These are phyloP conservation scores for Rhizoclosmatium globosum DNA, from an alignment of 192 early-diverging fungal species.

Conservation along the genomic window DNA sequence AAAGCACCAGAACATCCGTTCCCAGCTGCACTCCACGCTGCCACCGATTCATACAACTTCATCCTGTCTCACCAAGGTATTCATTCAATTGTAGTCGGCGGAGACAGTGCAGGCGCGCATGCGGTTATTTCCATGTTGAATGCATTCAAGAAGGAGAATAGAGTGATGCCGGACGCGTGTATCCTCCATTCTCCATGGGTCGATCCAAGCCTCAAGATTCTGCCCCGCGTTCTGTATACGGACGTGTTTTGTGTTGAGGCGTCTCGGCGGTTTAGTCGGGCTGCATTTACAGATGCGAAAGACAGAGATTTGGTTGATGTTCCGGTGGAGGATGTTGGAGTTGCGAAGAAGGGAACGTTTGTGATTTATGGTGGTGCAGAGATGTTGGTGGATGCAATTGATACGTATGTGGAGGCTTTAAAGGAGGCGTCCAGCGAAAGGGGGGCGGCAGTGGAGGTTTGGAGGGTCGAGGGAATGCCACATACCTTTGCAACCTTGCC, in stretches of 20 bases:
- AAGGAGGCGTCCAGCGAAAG: not conserved
- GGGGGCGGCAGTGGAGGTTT: not conserved
- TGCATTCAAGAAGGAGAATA: not conserved
- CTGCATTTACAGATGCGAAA: not conserved
- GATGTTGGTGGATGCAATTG: slow-evolving; percentile 36
- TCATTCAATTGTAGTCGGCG: slow-evolving; percentile 40
- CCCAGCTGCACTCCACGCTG: slow-evolving; percentile 29
- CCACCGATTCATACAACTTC: slow-evolving; percentile 28
- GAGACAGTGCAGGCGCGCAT: slow-evolving; percentile 47
- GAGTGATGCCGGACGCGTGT: not conserved
- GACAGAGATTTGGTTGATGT: not conserved
- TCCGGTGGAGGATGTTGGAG: slow-evolving; percentile 7
- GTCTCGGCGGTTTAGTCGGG: not conserved
- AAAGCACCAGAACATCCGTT: slow-evolving; percentile 35
- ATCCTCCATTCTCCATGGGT: slow-evolving; percentile 4
- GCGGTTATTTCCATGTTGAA: slow-evolving; percentile 33
- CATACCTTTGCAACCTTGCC: no score
- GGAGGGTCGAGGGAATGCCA: no score
- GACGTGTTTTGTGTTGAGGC: not conserved
- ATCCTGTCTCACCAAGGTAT: slow-evolving; percentile 14
- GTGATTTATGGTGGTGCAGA: slow-evolving; percentile 38
- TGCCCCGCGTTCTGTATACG: not conserved
- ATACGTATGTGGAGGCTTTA: slow-evolving; percentile 13
- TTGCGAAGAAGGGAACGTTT: slow-evolving; percentile 32
- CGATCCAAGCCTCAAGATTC: not conserved